Conservation (phyloP, 2,329 filamentous ascomycete genomes). For the Apiospora arundinis region DNA sequence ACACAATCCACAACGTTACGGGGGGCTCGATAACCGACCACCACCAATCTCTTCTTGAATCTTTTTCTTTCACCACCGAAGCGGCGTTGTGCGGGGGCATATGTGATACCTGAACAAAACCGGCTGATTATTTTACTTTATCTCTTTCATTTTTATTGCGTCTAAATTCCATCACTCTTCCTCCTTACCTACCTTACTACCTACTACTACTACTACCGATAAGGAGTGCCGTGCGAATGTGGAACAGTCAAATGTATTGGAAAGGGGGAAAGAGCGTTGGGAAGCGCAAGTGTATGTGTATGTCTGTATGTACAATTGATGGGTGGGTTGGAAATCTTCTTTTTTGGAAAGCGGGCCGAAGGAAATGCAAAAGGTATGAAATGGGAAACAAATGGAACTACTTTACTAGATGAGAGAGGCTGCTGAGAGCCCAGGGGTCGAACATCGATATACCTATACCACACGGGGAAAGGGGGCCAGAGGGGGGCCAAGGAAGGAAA, state of each 20-base stretch:
- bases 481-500: not conserved
- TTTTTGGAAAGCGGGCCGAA: not conserved
- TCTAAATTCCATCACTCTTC: slow-evolving; percentile 6
- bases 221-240: slow-evolving; percentile 12
- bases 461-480: not conserved
- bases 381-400: slow-evolving; percentile 1
- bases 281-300: slow-evolving; percentile 17
- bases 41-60: slow-evolving; percentile 1
- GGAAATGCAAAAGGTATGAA: slow-evolving; percentile 15
- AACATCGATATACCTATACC: slow-evolving; percentile 18
- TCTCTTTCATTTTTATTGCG: slow-evolving; percentile 15
- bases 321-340: slow-evolving; percentile 4
- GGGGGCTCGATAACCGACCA: not conserved
- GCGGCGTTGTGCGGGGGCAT: slow-evolving; percentile 20
- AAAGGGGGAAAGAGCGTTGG: slow-evolving; percentile 10
- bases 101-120: slow-evolving; percentile 23
- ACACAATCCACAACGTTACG: not conserved
- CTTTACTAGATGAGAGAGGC: slow-evolving; percentile 3
- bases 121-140: slow-evolving; percentile 21
- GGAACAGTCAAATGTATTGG: slow-evolving; percentile 6
- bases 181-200: slow-evolving; percentile 9
- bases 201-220: slow-evolving; percentile 10
- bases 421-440: not conserved
- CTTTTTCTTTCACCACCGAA: slow-evolving; percentile 13
- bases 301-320: slow-evolving; percentile 18